Conservation (phyloP, 2,329 filamentous ascomycete species). For the Tricladium varicosporioides region DNA sequence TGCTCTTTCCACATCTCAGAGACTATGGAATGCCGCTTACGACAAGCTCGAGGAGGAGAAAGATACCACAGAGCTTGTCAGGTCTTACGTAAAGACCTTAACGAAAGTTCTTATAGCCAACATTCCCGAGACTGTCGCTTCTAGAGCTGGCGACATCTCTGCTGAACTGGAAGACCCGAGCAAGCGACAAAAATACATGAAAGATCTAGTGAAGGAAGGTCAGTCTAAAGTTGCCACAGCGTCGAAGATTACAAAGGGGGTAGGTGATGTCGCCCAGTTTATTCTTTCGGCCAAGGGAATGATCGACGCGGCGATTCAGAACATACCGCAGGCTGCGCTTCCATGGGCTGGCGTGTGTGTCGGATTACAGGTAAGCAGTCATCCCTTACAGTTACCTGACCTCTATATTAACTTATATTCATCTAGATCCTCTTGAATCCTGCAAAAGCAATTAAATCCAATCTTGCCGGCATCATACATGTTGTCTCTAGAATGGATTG, state of each 20-base stretch:
- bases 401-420: constrained; percentile 1
- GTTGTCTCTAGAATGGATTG: constrained; percentile 15
- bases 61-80: constrained; percentile 8
- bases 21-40: constrained; percentile 11
- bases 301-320: constrained; percentile 10
- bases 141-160: constrained; percentile 1
- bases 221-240: constrained; percentile 1
- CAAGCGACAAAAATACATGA: constrained; percentile 10
- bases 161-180: constrained; percentile 7
- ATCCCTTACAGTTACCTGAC: neutral
- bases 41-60: constrained; percentile 6
- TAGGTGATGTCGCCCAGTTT: constrained; percentile 8
- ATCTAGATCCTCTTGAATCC: constrained; percentile 13
- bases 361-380: constrained; percentile 8
- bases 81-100: constrained; percentile 8
- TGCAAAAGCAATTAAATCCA: neutral
- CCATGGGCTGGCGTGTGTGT: constrained; percentile 10
- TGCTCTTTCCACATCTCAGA: constrained; percentile 6
- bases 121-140: neutral
- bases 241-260: constrained; percentile 5
- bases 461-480: constrained; percentile 2
- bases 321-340: constrained; percentile 12
- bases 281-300: constrained; percentile 8
- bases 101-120: constrained; percentile 4
- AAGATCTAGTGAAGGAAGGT: constrained; percentile 9